Base-by-base conservation (phyloP, 805 yeast genomes). In the Myxozyma melibiosi region DNA sequence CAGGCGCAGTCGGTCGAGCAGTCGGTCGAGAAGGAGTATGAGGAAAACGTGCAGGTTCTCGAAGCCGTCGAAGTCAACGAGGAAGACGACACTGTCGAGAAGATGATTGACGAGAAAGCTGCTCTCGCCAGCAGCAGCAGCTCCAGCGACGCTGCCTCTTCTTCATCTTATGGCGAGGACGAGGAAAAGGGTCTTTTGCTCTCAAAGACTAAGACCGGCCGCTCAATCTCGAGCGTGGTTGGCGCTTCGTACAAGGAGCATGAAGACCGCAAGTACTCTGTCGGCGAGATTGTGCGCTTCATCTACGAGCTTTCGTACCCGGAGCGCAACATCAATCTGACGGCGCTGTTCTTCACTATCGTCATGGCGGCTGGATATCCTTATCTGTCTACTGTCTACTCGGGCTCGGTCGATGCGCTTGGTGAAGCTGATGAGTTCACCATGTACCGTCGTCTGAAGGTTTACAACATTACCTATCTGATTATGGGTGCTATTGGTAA, bases 401-500 rank as follows among this genome's bases (percentile, higher is more conserved):
- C 66, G 66, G 34, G 74, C 75, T 8, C 68, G 68, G 55, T 64
- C 41, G 57, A 66, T 58, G 54, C 64, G 72, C 40, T 64, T 71
- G 44, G 70, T 73, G 65, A 74, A 71, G 46, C 54, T 20, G 62
- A 58, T 39, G 53, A 54, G 39, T 25, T 47, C 11, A 18, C 38
- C 71, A 27, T 70, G 42, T 69, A 71, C n/a, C 71, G 75, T 8
- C 61, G 76, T 7, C 59, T 76, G 46, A 73, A 67, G 25, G 74
- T 74, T 52, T 64, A 72, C 39, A 71, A 73, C 42, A 68, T 76
- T 22, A 76, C 75, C 13, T 69, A 76, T 55, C 68, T 73, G 9
- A 67, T 71, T 57, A 69, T 53, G 79, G 79, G 28, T 71, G 72
- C 66, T 22, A 70, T 58, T 69, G 78, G 43, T 64, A 73, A 41